Percentiles rank a stretch among this genome's conserved stretches.
These are phyloP conservation scores for Ephemerocybe angulata DNA, from an alignment of 768 basidiomycete genomes.

Conservation along the genomic window DNA sequence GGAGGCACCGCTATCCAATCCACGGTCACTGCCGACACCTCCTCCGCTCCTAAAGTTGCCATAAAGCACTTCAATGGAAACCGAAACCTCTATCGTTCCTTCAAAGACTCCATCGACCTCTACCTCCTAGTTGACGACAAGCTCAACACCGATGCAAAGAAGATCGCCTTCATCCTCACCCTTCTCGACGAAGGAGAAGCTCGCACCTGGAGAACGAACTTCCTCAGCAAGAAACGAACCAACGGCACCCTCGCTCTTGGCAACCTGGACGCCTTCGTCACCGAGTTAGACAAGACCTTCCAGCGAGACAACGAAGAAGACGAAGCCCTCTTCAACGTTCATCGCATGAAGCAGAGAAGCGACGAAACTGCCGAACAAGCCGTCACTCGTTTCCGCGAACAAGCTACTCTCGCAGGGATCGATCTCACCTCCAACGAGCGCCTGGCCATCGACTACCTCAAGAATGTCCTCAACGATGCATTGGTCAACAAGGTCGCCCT, in stretches of 20 bases:
- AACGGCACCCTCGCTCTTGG: background rate
- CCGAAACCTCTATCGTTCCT: too few relatives aligned
- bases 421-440: too few relatives aligned
- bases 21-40: too few relatives aligned
- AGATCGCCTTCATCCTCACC: background rate
- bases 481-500: background rate
- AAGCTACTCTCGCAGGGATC: too few relatives aligned
- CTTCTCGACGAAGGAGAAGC: background rate
- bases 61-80: background rate
- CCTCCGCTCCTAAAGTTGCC: too few relatives aligned
- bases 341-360: too few relatives aligned
- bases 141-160: background rate
- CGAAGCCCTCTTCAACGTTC: too few relatives aligned
- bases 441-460: too few relatives aligned
- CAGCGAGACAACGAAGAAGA: background rate
- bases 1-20: too few relatives aligned
- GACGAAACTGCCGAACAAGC: too few relatives aligned
- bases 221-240: background rate
- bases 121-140: background rate
- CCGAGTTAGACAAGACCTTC: background rate
- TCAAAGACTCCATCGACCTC: background rate
- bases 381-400: too few relatives aligned
- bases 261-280: background rate
- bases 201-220: background rate
- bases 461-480: background rate